These are phyloP conservation scores for Ogataea nakhonphanomensis DNA, from an alignment of 805 yeast genomes.

Conservation along the genomic window DNA sequence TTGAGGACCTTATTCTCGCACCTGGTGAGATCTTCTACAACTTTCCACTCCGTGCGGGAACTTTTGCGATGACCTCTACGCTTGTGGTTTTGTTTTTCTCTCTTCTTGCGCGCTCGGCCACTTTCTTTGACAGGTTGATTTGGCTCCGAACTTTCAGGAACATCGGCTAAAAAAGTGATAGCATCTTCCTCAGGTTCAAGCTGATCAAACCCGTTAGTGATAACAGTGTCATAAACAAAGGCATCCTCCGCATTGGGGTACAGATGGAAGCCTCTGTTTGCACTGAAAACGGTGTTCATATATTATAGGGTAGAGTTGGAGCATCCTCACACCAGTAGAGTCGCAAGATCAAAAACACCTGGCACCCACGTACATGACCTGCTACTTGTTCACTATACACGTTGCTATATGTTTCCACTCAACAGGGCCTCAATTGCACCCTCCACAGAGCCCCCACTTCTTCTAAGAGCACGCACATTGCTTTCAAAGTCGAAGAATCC, in stretches of 20 bases:
- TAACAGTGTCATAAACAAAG: slow-evolving; percentile 10
- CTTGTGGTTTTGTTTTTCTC: slow-evolving; percentile 9
- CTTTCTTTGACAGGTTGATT: slow-evolving; percentile 7
- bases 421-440: slow-evolving; percentile 90
- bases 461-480: slow-evolving; percentile 85
- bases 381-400: no score
- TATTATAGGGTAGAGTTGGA: slow-evolving; percentile 1
- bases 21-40: slow-evolving; percentile 2
- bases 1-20: slow-evolving; percentile 38
- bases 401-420: slow-evolving; percentile 47
- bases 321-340: not conserved
- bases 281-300: slow-evolving; percentile 19
- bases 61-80: slow-evolving; percentile 2
- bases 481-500: slow-evolving; percentile 90
- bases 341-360: not conserved
- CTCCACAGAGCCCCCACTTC: slow-evolving; percentile 96
- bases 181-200: slow-evolving; percentile 33
- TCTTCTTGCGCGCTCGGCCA: slow-evolving; percentile 14
- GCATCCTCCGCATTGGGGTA: slow-evolving; percentile 12
- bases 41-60: slow-evolving; percentile 1
- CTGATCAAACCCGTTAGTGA: slow-evolving; percentile 42
- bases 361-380: not conserved
- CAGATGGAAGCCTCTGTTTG: slow-evolving; percentile 24
- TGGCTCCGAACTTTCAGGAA: slow-evolving; percentile 5
- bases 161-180: not conserved